A percentile compares a stretch with the other conserved stretches of the same genome.
phyloP scores from a whole-genome alignment of 2,329 filamentous ascomycete species.

The Fusarium solani-melongenae region DNA sequence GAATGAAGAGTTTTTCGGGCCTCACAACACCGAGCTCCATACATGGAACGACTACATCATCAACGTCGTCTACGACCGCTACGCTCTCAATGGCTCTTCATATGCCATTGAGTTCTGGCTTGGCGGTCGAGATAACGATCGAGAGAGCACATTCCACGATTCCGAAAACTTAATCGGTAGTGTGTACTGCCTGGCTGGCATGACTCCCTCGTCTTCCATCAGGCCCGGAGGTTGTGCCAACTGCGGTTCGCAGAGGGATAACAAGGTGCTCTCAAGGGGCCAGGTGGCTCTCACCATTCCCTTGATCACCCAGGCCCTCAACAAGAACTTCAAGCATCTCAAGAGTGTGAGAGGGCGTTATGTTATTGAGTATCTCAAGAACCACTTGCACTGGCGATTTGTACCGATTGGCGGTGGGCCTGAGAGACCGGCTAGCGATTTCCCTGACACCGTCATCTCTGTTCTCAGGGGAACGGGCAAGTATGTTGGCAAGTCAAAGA shows the following conservation, averaged over 20 bases:
- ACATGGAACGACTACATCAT: slow-evolving; percentile 26
- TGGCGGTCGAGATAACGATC: background rate
- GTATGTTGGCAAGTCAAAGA: background rate
- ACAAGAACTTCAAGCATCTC: background rate
- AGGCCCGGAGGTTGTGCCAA: slow-evolving; percentile 11
- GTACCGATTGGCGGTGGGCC: background rate
- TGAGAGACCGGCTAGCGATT: background rate
- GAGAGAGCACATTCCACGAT: background rate
- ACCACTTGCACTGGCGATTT: slow-evolving; percentile 9
- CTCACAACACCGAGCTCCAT: background rate
- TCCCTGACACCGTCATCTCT: slow-evolving; percentile 7
- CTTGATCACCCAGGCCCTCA: background rate
- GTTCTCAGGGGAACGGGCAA: slow-evolving; percentile 8
- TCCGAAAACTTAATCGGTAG: slow-evolving; percentile 11
- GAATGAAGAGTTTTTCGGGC: background rate
- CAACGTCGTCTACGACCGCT: slow-evolving; percentile 26
- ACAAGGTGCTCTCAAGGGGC: slow-evolving; percentile 2
- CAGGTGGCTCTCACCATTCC: slow-evolving; percentile 20
- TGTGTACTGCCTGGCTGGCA: slow-evolving; percentile 10
- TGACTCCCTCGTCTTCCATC: background rate
- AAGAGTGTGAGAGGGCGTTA: background rate
- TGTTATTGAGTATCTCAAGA: background rate
- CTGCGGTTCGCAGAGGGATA: slow-evolving; percentile 5
- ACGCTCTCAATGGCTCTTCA: slow-evolving; percentile 14
- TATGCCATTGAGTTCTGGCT: slow-evolving; percentile 29